phyloP scores from a whole-genome alignment of 1,139 yeast species.

The Nakaseomyces glabratus region DNA sequence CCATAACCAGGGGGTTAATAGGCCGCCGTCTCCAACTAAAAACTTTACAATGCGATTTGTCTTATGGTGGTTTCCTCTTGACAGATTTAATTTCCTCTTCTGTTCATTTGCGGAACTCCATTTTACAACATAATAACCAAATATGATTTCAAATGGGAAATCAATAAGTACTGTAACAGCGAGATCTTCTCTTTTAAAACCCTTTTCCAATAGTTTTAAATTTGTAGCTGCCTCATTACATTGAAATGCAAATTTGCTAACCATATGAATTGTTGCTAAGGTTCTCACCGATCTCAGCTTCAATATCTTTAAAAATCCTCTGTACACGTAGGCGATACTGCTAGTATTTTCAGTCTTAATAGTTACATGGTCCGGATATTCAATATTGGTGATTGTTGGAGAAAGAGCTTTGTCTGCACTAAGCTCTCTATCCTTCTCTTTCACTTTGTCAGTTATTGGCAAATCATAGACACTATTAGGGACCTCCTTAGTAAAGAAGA shows the following conservation, averaged over 20 bases:
- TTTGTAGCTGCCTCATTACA: conserved; percentile 96
- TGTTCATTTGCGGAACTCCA: conserved; percentile 48
- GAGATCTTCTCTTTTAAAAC: conserved; percentile 84
- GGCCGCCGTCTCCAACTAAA: conserved; percentile 28
- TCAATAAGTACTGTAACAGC: conserved; percentile 89
- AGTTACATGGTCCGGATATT: conserved; percentile 21
- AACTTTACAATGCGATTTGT: conserved; percentile 17
- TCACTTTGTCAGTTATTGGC: conserved; percentile 32
- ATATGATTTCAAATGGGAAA: conserved; percentile 90
- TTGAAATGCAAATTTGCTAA: conserved; percentile 87
- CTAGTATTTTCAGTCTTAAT: conserved; percentile 21
- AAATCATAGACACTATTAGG: conserved; percentile 34
- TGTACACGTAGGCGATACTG: conserved; percentile 46
- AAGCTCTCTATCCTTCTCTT: conserved; percentile 30
- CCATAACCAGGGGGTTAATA: conserved; percentile 80
- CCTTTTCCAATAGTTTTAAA: conserved; percentile 82
- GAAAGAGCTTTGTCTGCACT: conserved; percentile 16
- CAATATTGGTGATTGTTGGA: conserved; percentile 8
- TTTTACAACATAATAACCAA: conserved; percentile 92
- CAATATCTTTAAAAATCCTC: conserved; percentile 67
- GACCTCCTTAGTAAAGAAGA: conserved; percentile 53
- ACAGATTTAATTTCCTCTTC: conserved; percentile 1
- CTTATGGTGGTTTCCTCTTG: conserved; percentile 4
- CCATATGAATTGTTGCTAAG: conserved; percentile 62
- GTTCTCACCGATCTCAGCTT: conserved; percentile 68